A percentile compares a stretch with the other conserved stretches of the same genome.
phyloP scores from a whole-genome alignment of 768 basidiomycete genomes.

The Tricholoma sp. region DNA sequence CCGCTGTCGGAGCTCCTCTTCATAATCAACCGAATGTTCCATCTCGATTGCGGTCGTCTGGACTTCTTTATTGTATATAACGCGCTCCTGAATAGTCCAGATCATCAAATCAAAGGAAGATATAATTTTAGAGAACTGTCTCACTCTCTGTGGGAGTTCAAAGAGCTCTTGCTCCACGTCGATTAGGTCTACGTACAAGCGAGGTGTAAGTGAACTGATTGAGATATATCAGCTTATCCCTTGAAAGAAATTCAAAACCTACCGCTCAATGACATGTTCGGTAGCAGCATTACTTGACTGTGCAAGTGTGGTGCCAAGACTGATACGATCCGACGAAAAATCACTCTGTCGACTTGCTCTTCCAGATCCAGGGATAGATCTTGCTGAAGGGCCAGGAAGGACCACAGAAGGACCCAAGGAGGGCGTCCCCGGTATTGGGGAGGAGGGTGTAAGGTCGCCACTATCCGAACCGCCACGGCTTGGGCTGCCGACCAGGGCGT shows the following conservation, averaged over 20 bases:
- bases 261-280: conserved; percentile 71
- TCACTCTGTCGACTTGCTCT: conserved; percentile 71
- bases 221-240: conserved; percentile 7
- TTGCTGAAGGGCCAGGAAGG: conserved; percentile 30
- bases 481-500: conserved; percentile 48
- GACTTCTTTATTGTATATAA: conserved; percentile 80
- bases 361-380: conserved; percentile 46
- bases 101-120: neutral
- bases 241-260: conserved; percentile 17
- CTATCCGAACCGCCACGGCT: conserved; percentile 46
- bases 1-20: conserved; percentile 73
- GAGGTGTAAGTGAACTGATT: conserved; percentile 54
- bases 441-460: conserved; percentile 66
- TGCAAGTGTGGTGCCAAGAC: conserved; percentile 38
- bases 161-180: conserved; percentile 89
- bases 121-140: conserved; percentile 5
- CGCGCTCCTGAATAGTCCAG: conserved; percentile 50
- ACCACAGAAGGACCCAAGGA: conserved; percentile 33
- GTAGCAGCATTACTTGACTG: conserved; percentile 50
- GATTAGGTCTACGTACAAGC: conserved; percentile 72
- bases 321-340: conserved; percentile 41
- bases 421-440: conserved; percentile 72
- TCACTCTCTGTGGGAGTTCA: conserved; percentile 81
- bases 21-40: conserved; percentile 44
- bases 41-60: conserved; percentile 68